phyloP scores from a whole-genome alignment of 2,329 filamentous ascomycete genomes.

The Chaetomiaceae sp. region DNA sequence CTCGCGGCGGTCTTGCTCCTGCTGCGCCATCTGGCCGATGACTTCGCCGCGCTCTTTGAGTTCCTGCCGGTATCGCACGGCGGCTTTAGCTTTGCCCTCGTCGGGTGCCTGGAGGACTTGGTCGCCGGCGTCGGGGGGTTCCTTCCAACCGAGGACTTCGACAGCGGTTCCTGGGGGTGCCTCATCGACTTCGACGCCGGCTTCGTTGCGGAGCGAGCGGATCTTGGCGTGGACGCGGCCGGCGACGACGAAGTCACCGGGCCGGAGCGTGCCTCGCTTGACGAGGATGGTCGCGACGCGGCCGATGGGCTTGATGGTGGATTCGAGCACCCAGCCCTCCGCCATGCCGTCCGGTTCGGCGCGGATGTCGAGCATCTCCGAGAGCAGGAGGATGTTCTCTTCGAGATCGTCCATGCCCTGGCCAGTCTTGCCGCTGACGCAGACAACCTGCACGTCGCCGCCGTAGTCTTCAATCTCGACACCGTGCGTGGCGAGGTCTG shows the following conservation, averaged over 20 bases:
- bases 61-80: slow-evolving; percentile 71
- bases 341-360: slow-evolving; percentile 71
- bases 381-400: slow-evolving; percentile 79
- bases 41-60: slow-evolving; percentile 67
- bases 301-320: slow-evolving; percentile 77
- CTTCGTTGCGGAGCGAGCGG: slow-evolving; percentile 80
- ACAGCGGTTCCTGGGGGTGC: slow-evolving; percentile 85
- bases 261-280: slow-evolving; percentile 75
- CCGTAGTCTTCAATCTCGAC: slow-evolving; percentile 93
- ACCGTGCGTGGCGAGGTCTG: slow-evolving; percentile 75
- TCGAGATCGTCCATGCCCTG: slow-evolving; percentile 87
- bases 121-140: slow-evolving; percentile 76
- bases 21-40: slow-evolving; percentile 75
- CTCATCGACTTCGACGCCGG: slow-evolving; percentile 64
- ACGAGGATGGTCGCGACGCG: slow-evolving; percentile 86
- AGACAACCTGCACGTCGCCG: slow-evolving; percentile 87
- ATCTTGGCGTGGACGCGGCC: slow-evolving; percentile 85
- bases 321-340: slow-evolving; percentile 93
- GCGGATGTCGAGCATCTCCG: slow-evolving; percentile 86
- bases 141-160: slow-evolving; percentile 91
- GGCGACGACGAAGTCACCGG: slow-evolving; percentile 80
- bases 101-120: slow-evolving; percentile 77
- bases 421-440: slow-evolving; percentile 90
- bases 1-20: slow-evolving; percentile 58
- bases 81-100: slow-evolving; percentile 73